Conservation (phyloP, 2,329 filamentous ascomycete species). For the Trichophyton benhamiae region DNA sequence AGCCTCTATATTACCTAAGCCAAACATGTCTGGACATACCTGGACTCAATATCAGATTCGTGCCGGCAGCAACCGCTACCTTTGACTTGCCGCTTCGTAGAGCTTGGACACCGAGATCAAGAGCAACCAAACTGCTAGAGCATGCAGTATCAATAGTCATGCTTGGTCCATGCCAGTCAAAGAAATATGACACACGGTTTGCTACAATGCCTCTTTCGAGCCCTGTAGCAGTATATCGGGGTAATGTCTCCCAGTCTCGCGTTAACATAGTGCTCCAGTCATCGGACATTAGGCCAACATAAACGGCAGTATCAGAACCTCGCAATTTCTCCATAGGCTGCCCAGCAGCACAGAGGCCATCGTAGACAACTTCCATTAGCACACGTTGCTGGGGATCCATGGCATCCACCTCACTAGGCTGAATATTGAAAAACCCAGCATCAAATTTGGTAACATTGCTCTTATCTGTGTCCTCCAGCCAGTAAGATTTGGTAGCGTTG, state of each 20-base stretch:
- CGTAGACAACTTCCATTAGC: slow-evolving; percentile 20
- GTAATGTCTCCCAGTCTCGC: slow-evolving; percentile 14
- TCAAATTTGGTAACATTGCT: slow-evolving; percentile 23
- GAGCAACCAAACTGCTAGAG: slow-evolving; percentile 10
- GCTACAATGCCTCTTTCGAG: background rate
- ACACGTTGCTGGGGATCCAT: slow-evolving; percentile 26
- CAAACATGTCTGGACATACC: slow-evolving; percentile 6
- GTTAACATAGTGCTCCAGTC: slow-evolving; percentile 21
- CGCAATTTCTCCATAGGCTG: slow-evolving; percentile 17
- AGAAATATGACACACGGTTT: slow-evolving; percentile 12
- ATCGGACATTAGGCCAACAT: slow-evolving; percentile 20
- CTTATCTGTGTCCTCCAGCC: slow-evolving; percentile 5
- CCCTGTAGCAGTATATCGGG: slow-evolving; percentile 14
- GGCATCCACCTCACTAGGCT: slow-evolving; percentile 16
- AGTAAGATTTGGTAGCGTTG: slow-evolving; percentile 12
- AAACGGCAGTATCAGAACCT: slow-evolving; percentile 25
- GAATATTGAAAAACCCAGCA: slow-evolving; percentile 23
- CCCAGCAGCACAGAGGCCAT: slow-evolving; percentile 20
- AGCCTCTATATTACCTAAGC: background rate
- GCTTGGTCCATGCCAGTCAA: slow-evolving; percentile 11
- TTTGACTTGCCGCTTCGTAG: slow-evolving; percentile 12
- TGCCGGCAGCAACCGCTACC: slow-evolving; percentile 18
- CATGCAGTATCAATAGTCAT: slow-evolving; percentile 15
- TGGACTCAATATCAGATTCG: slow-evolving; percentile 16
- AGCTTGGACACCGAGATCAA: slow-evolving; percentile 13